Evolutionary conservation across 192 early-diverging fungal species (phyloP).

Genomic region (Coemansia aciculifera): DNA sequence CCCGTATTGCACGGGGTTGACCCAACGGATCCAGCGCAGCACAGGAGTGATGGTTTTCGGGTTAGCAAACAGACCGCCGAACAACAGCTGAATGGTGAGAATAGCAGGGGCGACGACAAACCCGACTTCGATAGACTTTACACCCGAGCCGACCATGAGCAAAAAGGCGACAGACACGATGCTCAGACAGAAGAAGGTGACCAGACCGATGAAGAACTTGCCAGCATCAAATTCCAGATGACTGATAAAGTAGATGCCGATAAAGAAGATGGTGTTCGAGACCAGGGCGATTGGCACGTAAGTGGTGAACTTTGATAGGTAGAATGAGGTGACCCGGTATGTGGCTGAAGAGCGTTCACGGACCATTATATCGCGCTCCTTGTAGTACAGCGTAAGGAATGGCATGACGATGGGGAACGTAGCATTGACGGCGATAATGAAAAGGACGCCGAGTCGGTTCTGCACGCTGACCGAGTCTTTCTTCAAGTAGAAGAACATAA

Average conservation of each 20-base stretch:
- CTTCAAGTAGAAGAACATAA: conserved; percentile 59
- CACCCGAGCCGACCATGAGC: conserved; percentile 47
- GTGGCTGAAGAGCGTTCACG: conserved; percentile 67
- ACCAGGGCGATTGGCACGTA: conserved; percentile 41
- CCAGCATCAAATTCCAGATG: conserved; percentile 41
- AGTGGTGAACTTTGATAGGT: conserved; percentile 63
- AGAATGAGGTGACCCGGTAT: conserved; percentile 65
- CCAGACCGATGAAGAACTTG: conserved; percentile 53
- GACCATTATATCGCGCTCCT: conserved; percentile 58
- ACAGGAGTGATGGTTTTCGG: conserved; percentile 47
- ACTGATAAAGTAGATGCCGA: conserved; percentile 52
- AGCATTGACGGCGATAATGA: conserved; percentile 56
- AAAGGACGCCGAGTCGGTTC: conserved; percentile 55
- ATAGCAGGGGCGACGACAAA: conserved; percentile 44
- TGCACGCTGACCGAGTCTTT: conserved; percentile 40
- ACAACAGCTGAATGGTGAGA: conserved; percentile 52
- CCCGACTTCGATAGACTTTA: conserved; percentile 44
- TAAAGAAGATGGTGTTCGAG: conserved; percentile 43
- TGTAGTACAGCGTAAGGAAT: conserved; percentile 42
- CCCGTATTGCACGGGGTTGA: conserved; percentile 48
- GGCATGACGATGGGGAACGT: conserved; percentile 64
- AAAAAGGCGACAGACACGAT: conserved; percentile 36
- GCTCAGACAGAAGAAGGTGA: conserved; percentile 38
- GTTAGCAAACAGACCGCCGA: conserved; percentile 52
- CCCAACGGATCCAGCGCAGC: conserved; percentile 55